Conservation (phyloP, 352 stramenopile genomes). For the Phytophthora pseudosyringae region DNA sequence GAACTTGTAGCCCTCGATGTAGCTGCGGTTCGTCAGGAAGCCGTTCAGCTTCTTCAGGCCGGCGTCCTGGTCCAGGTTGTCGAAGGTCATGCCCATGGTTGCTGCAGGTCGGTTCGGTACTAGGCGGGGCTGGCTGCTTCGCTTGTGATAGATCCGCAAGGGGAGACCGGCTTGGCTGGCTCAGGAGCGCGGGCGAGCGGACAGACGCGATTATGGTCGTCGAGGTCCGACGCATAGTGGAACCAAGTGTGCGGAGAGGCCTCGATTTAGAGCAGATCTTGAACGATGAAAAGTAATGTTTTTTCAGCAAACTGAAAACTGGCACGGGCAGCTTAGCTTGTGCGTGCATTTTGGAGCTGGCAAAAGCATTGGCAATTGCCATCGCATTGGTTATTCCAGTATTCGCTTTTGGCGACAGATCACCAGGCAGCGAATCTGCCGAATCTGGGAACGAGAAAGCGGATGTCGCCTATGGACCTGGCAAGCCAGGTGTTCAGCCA, state of each 20-base stretch:
- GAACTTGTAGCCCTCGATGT: constrained; percentile 83
- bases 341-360: neutral
- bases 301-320: constrained; percentile 54
- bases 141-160: constrained; percentile 30
- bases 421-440: too few relatives aligned
- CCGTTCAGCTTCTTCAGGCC: constrained; percentile 84
- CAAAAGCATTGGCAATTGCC: neutral
- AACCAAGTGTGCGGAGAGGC: constrained; percentile 19
- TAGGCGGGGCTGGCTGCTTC: constrained; percentile 19
- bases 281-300: neutral
- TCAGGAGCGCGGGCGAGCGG: constrained; percentile 24
- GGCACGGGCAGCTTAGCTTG: constrained; percentile 38
- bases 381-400: too few relatives aligned
- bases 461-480: too few relatives aligned
- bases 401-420: too few relatives aligned
- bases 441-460: too few relatives aligned
- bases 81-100: constrained; percentile 67
- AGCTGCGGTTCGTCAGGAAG: constrained; percentile 81
- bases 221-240: constrained; percentile 30
- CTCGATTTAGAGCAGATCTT: neutral
- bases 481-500: too few relatives aligned
- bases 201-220: constrained; percentile 4
- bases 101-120: constrained; percentile 13
- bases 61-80: constrained; percentile 62
- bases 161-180: constrained; percentile 39